phyloP scores from a whole-genome alignment of 257 asterid genomes.

The Verbascum thapsus region DNA sequence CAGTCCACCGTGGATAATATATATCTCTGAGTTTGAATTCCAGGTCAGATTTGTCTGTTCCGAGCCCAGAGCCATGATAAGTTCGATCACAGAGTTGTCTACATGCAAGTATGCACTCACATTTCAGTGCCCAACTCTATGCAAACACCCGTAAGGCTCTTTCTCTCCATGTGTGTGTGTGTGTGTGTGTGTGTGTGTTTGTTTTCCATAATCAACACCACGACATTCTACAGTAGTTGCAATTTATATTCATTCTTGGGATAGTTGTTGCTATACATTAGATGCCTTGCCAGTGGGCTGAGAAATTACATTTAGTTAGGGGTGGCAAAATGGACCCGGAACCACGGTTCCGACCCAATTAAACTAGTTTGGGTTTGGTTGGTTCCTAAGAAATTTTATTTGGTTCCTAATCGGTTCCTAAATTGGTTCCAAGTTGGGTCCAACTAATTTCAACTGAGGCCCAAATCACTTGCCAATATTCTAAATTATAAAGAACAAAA shows the following conservation, averaged over 20 bases:
- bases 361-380: too few relatives aligned
- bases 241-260: background rate
- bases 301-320: too few relatives aligned
- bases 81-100: constrained; percentile 89
- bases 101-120: constrained; percentile 98
- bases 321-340: too few relatives aligned
- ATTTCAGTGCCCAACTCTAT: constrained; percentile 86
- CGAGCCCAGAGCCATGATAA: constrained; percentile 91
- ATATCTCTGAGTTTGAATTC: constrained; percentile 32
- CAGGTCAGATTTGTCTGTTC: constrained; percentile 98
- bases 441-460: too few relatives aligned
- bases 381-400: too few relatives aligned
- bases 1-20: constrained; percentile 17
- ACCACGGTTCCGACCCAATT: too few relatives aligned
- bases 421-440: too few relatives aligned
- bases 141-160: constrained; percentile 93
- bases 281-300: constrained; percentile 6
- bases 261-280: background rate
- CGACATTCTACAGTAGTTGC: background rate
- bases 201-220: background rate
- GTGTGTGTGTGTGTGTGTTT: background rate
- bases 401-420: too few relatives aligned
- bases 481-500: too few relatives aligned
- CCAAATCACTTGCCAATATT: too few relatives aligned
- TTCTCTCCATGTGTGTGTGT: constrained; percentile 29